Conservation (phyloP, 805 yeast genomes). For the Saccharomycopsis javanensis region DNA sequence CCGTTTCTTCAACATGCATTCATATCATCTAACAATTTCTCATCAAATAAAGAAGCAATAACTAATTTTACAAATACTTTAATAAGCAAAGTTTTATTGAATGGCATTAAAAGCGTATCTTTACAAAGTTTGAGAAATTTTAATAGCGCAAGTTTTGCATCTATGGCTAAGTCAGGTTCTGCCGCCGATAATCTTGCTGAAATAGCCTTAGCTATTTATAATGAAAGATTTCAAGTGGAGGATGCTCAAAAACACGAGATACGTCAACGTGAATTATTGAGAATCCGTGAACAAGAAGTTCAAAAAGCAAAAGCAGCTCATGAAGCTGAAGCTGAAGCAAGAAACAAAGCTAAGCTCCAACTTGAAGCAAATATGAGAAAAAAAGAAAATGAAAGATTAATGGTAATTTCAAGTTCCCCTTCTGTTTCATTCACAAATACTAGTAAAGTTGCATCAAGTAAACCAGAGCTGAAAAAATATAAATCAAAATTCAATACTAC, state of each 20-base stretch:
- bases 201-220: slow-evolving; percentile 9
- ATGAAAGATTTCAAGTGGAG: slow-evolving; percentile 8
- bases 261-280: slow-evolving; percentile 2
- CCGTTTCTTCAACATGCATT: slow-evolving; percentile 1
- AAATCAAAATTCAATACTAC: background rate
- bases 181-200: slow-evolving; percentile 3
- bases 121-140: background rate
- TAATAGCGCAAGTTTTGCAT: background rate
- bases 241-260: slow-evolving; percentile 4
- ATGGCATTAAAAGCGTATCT: background rate
- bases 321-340: slow-evolving; percentile 2
- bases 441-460: background rate
- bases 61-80: slow-evolving; percentile 3
- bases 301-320: background rate
- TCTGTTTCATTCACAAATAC: background rate
- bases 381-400: background rate
- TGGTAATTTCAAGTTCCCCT: background rate
- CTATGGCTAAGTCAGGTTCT: background rate
- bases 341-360: background rate
- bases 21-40: slow-evolving; percentile 1
- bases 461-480: background rate
- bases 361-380: background rate
- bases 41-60: slow-evolving; percentile 8
- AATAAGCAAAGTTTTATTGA: background rate
- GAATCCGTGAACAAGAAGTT: slow-evolving; percentile 1